phyloP scores from a whole-genome alignment of 345 rosid species.

The Noccaea bulbosa region DNA sequence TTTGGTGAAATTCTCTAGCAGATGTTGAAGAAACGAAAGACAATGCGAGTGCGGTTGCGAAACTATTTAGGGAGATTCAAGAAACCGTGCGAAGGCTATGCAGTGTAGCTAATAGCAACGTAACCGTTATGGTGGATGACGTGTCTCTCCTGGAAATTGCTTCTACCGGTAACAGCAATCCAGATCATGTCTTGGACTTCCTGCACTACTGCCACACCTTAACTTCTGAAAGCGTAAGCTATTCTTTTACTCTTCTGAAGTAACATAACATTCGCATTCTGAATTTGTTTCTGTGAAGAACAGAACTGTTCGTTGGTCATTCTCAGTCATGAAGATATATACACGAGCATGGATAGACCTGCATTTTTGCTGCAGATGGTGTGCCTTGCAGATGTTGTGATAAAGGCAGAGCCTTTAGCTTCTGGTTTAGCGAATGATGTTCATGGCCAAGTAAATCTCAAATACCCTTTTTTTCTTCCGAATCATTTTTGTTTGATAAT shows the following conservation, averaged over 20 bases:
- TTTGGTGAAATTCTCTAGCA: constrained; percentile 32
- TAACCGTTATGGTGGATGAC: constrained; percentile 86
- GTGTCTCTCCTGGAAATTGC: constrained; percentile 84
- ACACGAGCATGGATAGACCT: constrained; percentile 59
- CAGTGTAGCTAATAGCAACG: constrained; percentile 46
- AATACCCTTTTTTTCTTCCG: not conserved
- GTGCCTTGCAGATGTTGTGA: constrained; percentile 73
- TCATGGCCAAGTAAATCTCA: constrained; percentile 80
- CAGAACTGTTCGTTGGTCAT: constrained; percentile 77
- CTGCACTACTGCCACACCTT: constrained; percentile 82
- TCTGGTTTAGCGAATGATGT: constrained; percentile 94
- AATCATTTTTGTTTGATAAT: constrained; percentile 1
- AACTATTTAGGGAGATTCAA: constrained; percentile 61
- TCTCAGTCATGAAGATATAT: constrained; percentile 82
- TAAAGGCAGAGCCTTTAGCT: constrained; percentile 82
- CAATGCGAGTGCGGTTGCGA: constrained; percentile 49
- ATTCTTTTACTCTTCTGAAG: not conserved
- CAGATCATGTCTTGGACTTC: constrained; percentile 69
- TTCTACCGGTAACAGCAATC: constrained; percentile 58
- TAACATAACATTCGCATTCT: not conserved
- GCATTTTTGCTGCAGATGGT: constrained; percentile 60
- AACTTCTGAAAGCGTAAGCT: constrained; percentile 73
- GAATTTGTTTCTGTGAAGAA: constrained; percentile 23
- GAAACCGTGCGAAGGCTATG: constrained; percentile 51
- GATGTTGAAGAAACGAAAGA: constrained; percentile 52